Evolutionary conservation across 768 basidiomycete genomes (phyloP).

Genomic region (Russula sp.): DNA sequence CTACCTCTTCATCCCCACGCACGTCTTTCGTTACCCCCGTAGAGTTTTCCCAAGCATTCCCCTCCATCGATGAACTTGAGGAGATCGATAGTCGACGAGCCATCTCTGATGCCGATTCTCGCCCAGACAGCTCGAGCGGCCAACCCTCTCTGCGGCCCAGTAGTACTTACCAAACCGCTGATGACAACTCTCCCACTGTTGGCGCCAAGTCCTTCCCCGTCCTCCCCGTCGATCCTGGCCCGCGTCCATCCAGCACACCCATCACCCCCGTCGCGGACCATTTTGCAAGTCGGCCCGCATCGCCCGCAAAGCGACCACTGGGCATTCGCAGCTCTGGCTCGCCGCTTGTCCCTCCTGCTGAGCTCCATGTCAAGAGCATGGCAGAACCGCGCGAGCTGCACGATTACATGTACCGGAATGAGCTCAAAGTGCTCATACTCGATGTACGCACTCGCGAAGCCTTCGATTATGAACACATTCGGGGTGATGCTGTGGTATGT

Average conservation of each 20-base stretch:
- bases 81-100: conserved; percentile 43
- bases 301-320: conserved; percentile 30
- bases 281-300: conserved; percentile 57
- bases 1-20: conserved; percentile 57
- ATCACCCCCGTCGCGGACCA: conserved; percentile 49
- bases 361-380: conserved; percentile 26
- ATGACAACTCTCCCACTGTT: conserved; percentile 11
- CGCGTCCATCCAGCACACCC: conserved; percentile 64
- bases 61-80: conserved; percentile 70
- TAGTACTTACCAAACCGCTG: conserved; percentile 23
- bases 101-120: conserved; percentile 41
- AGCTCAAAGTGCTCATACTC: conserved; percentile 63
- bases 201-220: conserved; percentile 33
- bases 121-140: conserved; percentile 24
- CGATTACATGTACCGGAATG: conserved; percentile 43
- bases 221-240: conserved; percentile 40
- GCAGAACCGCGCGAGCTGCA: conserved; percentile 25
- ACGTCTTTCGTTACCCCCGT: conserved; percentile 36
- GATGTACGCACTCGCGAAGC: conserved; percentile 78
- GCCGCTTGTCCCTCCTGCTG: conserved; percentile 28
- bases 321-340: conserved; percentile 38
- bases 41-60: conserved; percentile 62
- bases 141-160: conserved; percentile 18
- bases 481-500: conserved; percentile 62
- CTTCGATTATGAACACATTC: conserved; percentile 69